Base-by-base conservation (phyloP, 2,329 filamentous ascomycete species). In the Colletotrichum neosansevieriae region DNA sequence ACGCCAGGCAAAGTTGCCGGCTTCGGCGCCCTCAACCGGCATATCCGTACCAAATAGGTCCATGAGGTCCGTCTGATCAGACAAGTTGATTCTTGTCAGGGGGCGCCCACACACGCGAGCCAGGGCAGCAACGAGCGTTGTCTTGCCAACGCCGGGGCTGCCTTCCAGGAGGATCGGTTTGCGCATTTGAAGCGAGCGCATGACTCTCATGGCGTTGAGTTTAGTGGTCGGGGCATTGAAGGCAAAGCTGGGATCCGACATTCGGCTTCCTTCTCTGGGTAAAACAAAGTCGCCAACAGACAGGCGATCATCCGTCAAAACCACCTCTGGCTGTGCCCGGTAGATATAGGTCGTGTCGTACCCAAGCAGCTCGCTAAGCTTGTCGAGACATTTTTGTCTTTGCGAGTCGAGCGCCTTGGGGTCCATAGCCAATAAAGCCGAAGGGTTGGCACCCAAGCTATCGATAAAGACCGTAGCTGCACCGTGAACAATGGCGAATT, bases 81-180 rank as follows among this genome's bases (percentile, higher is more conserved):
- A 98, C 68, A 99, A 84, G 76, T 99, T 99, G 80, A 99, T 98
- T 74, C 96, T 88, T 0, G 94, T 97, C 71, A 99, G 81, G 7
- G 92, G 91, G 70, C 91, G 91, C 5, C 94, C 94, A 71, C 93
- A 92, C 4, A 91, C 90, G 72, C 88, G 87, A 1, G 97, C 92
- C 51, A 99, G 84, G 0, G 96, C 94, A 51, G 92, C 91, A 21
- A 99, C 89, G 13, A 99, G 85, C 1, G 95, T 97, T 0, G 96
- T 99, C 82, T 99, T 99, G 63, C 96, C 96, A 21, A 99, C 96
- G 76, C 96, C 96, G n/a, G 96, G 96, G 73, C 93, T 98, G 40
- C 97, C 96, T 81, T 99, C 96, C 3, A 99, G 87, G 6, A 99
- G 85, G 61, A 99, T 95, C 3, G 96, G 95, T 76, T 98, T 98